Evolutionary conservation across 192 early-diverging fungal species (phyloP).

Genomic region (Coemansia sp.): DNA sequence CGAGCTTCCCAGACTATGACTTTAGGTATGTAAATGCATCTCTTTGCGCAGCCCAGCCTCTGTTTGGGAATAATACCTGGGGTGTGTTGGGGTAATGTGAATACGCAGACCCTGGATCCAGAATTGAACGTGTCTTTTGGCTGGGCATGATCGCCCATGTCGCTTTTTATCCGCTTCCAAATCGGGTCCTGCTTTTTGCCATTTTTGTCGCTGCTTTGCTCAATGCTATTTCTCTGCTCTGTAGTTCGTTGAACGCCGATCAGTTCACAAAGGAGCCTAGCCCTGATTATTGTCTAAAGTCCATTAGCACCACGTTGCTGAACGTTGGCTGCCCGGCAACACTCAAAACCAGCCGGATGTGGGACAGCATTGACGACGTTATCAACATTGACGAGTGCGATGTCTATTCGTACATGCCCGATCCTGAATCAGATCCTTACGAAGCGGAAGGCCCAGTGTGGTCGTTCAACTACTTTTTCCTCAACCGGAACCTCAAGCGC

Average conservation of each 20-base stretch:
- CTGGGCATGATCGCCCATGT: conserved; percentile 1
- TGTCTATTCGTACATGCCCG: conserved; percentile 89
- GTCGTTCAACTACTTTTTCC: conserved; percentile 98
- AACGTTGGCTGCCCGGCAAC: conserved; percentile 65
- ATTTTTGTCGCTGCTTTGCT: neutral
- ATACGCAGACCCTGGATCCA: neutral
- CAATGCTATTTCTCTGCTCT: conserved; percentile 4
- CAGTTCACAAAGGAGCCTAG: conserved; percentile 67
- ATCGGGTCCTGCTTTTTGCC: neutral
- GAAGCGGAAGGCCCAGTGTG: conserved; percentile 86
- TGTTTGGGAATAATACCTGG: neutral
- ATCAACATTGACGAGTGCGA: conserved; percentile 83
- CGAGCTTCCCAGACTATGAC: conserved; percentile 95
- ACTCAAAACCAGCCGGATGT: conserved; percentile 61
- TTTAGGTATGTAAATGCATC: conserved; percentile 73
- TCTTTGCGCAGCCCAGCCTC: neutral
- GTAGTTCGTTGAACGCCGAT: conserved; percentile 56
- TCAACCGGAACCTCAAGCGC: conserved; percentile 85
- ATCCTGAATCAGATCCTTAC: conserved; percentile 86
- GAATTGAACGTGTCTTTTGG: no score
- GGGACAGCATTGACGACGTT: conserved; percentile 84
- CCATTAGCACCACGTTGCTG: conserved; percentile 82
- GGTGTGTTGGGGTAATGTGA: conserved; percentile 1
- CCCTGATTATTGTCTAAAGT: conserved; percentile 70
- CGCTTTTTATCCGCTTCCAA: neutral